Percentiles rank a stretch among this genome's conserved stretches.
Evolutionary conservation across 371 early-diverging fungal genomes (phyloP).

Genomic region (Mortierella sp.): DNA sequence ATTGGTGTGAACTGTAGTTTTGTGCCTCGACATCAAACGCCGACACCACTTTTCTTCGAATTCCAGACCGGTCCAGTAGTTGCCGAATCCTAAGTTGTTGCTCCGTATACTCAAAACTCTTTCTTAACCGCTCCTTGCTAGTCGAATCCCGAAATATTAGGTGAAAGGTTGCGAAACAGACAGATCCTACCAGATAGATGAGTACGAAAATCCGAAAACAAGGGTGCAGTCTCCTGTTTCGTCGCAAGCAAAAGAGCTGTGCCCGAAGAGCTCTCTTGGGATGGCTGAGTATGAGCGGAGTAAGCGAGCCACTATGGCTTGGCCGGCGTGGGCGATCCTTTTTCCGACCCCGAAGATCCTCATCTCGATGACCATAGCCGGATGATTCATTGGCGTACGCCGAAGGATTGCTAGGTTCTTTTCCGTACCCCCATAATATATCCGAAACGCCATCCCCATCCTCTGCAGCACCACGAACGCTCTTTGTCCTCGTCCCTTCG

Average conservation of each 20-base stretch:
- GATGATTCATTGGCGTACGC: neutral
- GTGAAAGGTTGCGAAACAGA: conserved; percentile 42
- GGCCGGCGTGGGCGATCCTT: conserved; percentile 7
- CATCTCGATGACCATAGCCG: conserved; percentile 4
- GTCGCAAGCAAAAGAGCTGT: conserved; percentile 33
- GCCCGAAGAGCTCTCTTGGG: conserved; percentile 25
- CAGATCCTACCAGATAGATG: conserved; percentile 27
- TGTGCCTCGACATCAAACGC: conserved; percentile 45
- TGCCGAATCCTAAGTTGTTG: conserved; percentile 19
- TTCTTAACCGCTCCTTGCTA: conserved; percentile 6
- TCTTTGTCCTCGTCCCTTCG: neutral
- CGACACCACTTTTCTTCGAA: neutral
- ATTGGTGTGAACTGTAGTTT: conserved; percentile 34
- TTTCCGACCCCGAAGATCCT: conserved; percentile 12
- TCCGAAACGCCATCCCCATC: neutral
- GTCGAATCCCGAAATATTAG: conserved; percentile 23
- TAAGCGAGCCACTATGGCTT: neutral
- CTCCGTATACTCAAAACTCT: conserved; percentile 28
- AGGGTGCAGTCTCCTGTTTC: conserved; percentile 40
- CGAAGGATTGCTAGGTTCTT: neutral
- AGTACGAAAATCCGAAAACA: conserved; percentile 25
- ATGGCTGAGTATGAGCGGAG: conserved; percentile 14
- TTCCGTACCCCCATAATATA: neutral
- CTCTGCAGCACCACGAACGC: neutral
- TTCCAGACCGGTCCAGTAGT: conserved; percentile 10